phyloP scores from a whole-genome alignment of 768 basidiomycete genomes.

The Rhizopogon sp. region DNA sequence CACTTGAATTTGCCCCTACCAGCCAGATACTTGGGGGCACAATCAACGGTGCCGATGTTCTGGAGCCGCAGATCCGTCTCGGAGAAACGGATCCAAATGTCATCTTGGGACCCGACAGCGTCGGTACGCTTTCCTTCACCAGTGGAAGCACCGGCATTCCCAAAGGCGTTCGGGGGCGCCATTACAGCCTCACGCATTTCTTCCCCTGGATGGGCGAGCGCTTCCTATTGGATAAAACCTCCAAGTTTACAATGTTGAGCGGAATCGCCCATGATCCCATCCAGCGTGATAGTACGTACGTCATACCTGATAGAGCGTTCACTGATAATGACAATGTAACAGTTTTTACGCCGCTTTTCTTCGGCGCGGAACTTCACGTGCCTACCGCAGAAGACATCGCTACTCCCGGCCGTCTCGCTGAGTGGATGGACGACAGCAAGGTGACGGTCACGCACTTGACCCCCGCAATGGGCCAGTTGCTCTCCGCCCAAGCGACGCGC shows the following conservation, averaged over 20 bases:
- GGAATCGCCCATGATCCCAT: conserved; percentile 99
- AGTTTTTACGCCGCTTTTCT: conserved; percentile 99
- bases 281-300: conserved; percentile 88
- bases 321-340: conserved; percentile 5
- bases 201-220: conserved; percentile 98
- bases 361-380: conserved; percentile 92
- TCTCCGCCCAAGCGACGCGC: conserved; percentile 78
- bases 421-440: conserved; percentile 94
- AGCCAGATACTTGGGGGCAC: conserved; percentile 67
- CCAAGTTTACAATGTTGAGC: conserved; percentile 96
- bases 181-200: conserved; percentile 96
- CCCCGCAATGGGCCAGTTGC: conserved; percentile 97
- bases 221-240: conserved; percentile 68
- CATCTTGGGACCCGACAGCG: conserved; percentile 87
- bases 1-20: conserved; percentile 65
- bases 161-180: conserved; percentile 94
- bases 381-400: conserved; percentile 97
- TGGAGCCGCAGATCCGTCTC: conserved; percentile 48
- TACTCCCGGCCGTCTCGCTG: conserved; percentile 91
- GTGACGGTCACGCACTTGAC: conserved; percentile 98
- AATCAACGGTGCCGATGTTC: conserved; percentile 48
- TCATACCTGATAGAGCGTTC: not conserved
- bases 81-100: conserved; percentile 75
- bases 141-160: conserved; percentile 97
- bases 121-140: conserved; percentile 94